phyloP scores from a whole-genome alignment of 495 filamentous ascomycete species.

The Aspergillus mulundensis region DNA sequence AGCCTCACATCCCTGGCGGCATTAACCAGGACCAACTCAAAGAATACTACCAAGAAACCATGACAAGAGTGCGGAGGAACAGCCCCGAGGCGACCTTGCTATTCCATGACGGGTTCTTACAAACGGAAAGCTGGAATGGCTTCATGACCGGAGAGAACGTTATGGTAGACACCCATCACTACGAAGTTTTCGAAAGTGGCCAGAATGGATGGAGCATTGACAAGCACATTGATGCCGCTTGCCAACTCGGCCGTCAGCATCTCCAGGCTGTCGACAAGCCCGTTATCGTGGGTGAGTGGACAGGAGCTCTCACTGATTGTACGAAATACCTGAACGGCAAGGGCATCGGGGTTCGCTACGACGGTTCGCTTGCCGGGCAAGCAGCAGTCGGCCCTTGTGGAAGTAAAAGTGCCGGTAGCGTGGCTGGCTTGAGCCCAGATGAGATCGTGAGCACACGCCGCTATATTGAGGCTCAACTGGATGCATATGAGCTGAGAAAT shows the following conservation, averaged over 20 bases:
- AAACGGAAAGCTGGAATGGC: slow-evolving; percentile 63
- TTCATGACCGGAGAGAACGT: slow-evolving; percentile 62
- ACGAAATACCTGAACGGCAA: slow-evolving; percentile 68
- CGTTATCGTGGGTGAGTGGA: slow-evolving; percentile 69
- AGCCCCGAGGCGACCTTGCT: slow-evolving; percentile 55
- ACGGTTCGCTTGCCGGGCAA: slow-evolving; percentile 52
- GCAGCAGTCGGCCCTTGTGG: slow-evolving; percentile 53
- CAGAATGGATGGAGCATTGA: slow-evolving; percentile 48
- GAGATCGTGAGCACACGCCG: slow-evolving; percentile 56
- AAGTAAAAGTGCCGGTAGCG: slow-evolving; percentile 54
- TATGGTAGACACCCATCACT: slow-evolving; percentile 66
- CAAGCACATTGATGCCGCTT: slow-evolving; percentile 50
- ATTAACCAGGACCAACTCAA: slow-evolving; percentile 50
- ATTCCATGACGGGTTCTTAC: slow-evolving; percentile 66
- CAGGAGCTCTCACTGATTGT: slow-evolving; percentile 68
- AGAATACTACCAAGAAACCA: slow-evolving; percentile 63
- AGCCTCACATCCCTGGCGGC: slow-evolving; percentile 54
- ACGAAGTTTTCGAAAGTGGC: slow-evolving; percentile 61
- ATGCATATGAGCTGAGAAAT: slow-evolving; percentile 62
- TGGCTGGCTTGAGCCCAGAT: slow-evolving; percentile 43
- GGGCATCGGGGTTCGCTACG: slow-evolving; percentile 65
- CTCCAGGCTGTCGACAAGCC: slow-evolving; percentile 61
- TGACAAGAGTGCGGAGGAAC: slow-evolving; percentile 46
- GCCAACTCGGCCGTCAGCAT: slow-evolving; percentile 40
- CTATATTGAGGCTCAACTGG: slow-evolving; percentile 70